phyloP scores from a whole-genome alignment of 352 stramenopile genomes.

The Peronosclerospora sorghi region DNA sequence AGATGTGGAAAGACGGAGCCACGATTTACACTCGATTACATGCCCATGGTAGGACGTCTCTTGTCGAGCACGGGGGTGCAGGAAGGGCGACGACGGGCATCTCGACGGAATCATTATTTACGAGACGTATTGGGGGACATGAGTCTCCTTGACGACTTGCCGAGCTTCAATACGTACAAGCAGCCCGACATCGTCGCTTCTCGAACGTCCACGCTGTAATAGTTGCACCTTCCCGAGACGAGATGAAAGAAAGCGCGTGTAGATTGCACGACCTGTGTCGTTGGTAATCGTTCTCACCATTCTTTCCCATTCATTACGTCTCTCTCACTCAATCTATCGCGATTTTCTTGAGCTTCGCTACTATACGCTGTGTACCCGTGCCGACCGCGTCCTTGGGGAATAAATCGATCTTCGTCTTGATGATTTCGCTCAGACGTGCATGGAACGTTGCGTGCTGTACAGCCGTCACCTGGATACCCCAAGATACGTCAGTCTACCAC shows the following conservation, averaged over 20 bases:
- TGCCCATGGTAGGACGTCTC: conserved; percentile 56
- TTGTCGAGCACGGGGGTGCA: conserved; percentile 35
- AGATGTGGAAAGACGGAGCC: conserved; percentile 25
- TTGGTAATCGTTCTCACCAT: too few species aligned
- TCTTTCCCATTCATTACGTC: conserved; percentile 7
- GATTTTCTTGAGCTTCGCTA: conserved; percentile 51
- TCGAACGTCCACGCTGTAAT: too few species aligned
- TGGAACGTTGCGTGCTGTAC: conserved; percentile 56
- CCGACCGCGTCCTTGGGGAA: conserved; percentile 17
- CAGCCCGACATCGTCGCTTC: conserved; percentile 10
- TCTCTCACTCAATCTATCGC: conserved; percentile 30
- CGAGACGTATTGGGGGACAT: conserved; percentile 63
- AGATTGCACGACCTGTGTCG: conserved; percentile 4
- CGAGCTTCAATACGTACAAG: conserved; percentile 32
- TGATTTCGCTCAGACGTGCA: conserved; percentile 47
- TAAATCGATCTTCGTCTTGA: conserved; percentile 56
- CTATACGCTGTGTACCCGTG: conserved; percentile 22
- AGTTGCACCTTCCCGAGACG: too few species aligned
- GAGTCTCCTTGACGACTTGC: conserved; percentile 47
- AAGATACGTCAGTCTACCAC: too few species aligned
- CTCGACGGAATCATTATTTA: conserved; percentile 68
- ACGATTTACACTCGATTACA: conserved; percentile 51
- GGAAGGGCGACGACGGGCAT: conserved; percentile 49
- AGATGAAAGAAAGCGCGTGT: too few species aligned
- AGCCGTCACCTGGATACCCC: conserved; percentile 51